Percentiles rank a stretch among this genome's conserved stretches.
Evolutionary conservation across 208 protist species (phyloP).

Genomic region (Wallacemonas sp.): DNA sequence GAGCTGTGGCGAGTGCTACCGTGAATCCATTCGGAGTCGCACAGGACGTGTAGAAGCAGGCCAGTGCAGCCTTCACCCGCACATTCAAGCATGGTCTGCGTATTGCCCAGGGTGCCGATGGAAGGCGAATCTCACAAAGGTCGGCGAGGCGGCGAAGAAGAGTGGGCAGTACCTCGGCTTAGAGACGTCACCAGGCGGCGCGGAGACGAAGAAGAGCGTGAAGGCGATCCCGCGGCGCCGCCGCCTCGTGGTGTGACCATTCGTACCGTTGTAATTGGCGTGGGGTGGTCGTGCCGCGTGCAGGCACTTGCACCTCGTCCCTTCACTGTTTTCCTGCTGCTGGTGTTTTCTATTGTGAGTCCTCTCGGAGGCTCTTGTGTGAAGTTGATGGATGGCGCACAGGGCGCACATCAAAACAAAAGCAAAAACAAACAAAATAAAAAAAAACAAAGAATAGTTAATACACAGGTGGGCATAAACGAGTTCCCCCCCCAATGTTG

Average conservation of each 20-base stretch:
- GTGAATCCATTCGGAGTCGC: slow-evolving; percentile 71
- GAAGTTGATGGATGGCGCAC: too few relatives aligned
- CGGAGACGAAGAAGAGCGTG: slow-evolving; percentile 6
- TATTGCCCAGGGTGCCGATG: slow-evolving; percentile 72
- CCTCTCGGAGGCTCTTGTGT: too few relatives aligned
- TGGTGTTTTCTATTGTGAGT: too few relatives aligned
- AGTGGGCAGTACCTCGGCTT: slow-evolving; percentile 70
- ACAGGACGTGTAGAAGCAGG: slow-evolving; percentile 67
- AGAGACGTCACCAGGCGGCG: slow-evolving; percentile 10
- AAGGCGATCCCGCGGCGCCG: slow-evolving; percentile 51
- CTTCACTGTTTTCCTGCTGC: too few relatives aligned
- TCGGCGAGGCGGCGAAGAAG: slow-evolving; percentile 36
- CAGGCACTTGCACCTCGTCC: too few relatives aligned
- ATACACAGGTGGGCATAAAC: too few relatives aligned
- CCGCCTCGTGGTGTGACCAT: slow-evolving; percentile 42
- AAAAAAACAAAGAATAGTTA: too few relatives aligned
- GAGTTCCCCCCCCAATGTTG: too few relatives aligned
- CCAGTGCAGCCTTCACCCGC: slow-evolving; percentile 61
- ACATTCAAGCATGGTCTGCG: slow-evolving; percentile 44
- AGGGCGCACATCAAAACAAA: too few relatives aligned
- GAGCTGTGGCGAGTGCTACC: slow-evolving; percentile 56
- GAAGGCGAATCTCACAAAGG: slow-evolving; percentile 46
- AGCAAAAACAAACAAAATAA: too few relatives aligned
- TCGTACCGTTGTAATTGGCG: too few relatives aligned
- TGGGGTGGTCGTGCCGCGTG: too few relatives aligned